Evolutionary conservation across 495 filamentous ascomycete genomes (phyloP).

Genomic region (Filosporella fistucella): DNA sequence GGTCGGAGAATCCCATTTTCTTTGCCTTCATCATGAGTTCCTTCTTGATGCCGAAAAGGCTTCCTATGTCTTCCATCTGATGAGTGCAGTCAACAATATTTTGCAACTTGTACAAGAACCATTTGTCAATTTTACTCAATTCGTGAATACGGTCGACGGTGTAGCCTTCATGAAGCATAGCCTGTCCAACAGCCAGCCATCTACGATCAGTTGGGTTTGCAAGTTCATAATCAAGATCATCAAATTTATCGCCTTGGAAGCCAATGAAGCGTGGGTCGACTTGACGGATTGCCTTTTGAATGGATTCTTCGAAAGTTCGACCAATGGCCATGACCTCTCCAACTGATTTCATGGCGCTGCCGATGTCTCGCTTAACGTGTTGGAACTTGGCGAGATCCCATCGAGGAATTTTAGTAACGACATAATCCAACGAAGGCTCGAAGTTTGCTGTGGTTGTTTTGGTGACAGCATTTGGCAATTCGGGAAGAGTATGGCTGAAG

Average conservation of each 20-base stretch:
- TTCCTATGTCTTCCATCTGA: constrained; percentile 84
- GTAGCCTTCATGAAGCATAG: constrained; percentile 95
- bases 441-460: constrained; percentile 99
- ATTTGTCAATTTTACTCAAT: constrained; percentile 90
- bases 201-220: constrained; percentile 89
- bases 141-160: constrained; percentile 87
- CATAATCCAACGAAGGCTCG: constrained; percentile 93
- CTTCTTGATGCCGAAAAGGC: constrained; percentile 78
- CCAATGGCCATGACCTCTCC: constrained; percentile 99
- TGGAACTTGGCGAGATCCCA: constrained; percentile 99
- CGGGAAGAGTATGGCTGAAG: constrained; percentile 87
- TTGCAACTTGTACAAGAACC: constrained; percentile 97
- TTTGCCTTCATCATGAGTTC: constrained; percentile 87
- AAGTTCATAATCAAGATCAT: constrained; percentile 85
- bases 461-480: constrained; percentile 94
- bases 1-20: constrained; percentile 96
- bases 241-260: constrained; percentile 93
- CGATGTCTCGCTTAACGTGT: constrained; percentile 96
- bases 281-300: constrained; percentile 96
- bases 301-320: constrained; percentile 96
- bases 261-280: constrained; percentile 89
- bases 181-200: constrained; percentile 96
- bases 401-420: constrained; percentile 96
- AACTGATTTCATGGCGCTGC: constrained; percentile 96
- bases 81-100: constrained; percentile 88